Percentiles rank a stretch among this genome's conserved stretches.
These are phyloP conservation scores for Mariannaea sp. DNA, from an alignment of 2,329 filamentous ascomycete species.

Conservation along the genomic window DNA sequence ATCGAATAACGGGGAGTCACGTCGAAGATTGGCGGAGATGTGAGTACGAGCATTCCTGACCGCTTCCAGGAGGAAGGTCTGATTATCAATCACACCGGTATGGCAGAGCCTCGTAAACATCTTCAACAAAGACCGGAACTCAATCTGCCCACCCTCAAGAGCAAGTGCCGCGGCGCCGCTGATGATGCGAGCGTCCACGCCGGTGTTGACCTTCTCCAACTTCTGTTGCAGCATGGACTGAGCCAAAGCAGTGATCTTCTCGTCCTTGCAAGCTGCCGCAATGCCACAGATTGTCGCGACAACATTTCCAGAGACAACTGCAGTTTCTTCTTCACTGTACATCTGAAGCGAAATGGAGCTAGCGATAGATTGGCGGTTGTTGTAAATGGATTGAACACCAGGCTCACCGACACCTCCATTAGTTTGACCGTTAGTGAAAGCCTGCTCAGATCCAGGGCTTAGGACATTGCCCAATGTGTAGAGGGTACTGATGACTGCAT, in stretches of 20 bases:
- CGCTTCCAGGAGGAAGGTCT: slow-evolving; percentile 70
- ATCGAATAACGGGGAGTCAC: slow-evolving; percentile 75
- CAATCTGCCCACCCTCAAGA: slow-evolving; percentile 74
- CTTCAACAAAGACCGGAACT: slow-evolving; percentile 86
- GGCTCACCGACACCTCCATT: slow-evolving; percentile 50
- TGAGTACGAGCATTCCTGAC: slow-evolving; percentile 78
- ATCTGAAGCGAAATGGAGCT: slow-evolving; percentile 81
- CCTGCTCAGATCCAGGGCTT: slow-evolving; percentile 68
- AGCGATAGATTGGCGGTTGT: slow-evolving; percentile 63
- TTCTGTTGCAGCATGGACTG: slow-evolving; percentile 98
- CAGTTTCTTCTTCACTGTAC: slow-evolving; percentile 77
- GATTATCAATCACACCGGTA: slow-evolving; percentile 72
- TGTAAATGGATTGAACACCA: slow-evolving; percentile 52
- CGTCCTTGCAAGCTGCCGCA: slow-evolving; percentile 77
- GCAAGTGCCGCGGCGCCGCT: slow-evolving; percentile 79
- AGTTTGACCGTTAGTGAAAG: slow-evolving; percentile 56
- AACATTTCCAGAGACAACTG: slow-evolving; percentile 80
- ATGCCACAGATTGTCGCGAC: slow-evolving; percentile 95
- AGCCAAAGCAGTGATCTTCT: slow-evolving; percentile 90
- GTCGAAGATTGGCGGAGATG: slow-evolving; percentile 71
- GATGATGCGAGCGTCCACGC: slow-evolving; percentile 85
- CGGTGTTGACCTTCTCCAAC: slow-evolving; percentile 78
- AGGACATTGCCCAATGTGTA: slow-evolving; percentile 97
- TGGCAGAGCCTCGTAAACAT: slow-evolving; percentile 77
- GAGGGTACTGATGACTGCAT: slow-evolving; percentile 91